phyloP scores from a whole-genome alignment of 1,139 yeast genomes.

The Pneumocystis jirovecii region DNA sequence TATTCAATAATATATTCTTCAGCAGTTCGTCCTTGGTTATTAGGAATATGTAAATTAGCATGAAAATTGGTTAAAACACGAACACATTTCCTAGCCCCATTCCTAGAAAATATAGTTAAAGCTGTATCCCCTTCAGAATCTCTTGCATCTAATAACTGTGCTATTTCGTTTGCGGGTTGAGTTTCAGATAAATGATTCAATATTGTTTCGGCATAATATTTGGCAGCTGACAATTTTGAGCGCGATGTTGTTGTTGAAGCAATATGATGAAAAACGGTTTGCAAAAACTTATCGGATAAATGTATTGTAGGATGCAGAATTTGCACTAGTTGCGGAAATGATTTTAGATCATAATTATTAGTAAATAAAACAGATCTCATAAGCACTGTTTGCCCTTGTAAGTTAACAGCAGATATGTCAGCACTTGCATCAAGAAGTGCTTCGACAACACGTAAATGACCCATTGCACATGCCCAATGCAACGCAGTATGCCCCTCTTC shows the following conservation, averaged over 20 bases:
- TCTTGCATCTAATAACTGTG: constrained; percentile 28
- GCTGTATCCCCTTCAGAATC: constrained; percentile 78
- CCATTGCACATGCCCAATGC: constrained; percentile 94
- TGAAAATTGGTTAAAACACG: constrained; percentile 36
- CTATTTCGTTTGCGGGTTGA: constrained; percentile 17
- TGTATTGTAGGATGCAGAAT: constrained; percentile 62
- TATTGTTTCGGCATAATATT: constrained; percentile 61
- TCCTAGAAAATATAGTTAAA: constrained; percentile 76
- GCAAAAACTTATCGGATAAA: constrained; percentile 56
- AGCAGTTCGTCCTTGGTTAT: constrained; percentile 57
- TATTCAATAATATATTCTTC: constrained; percentile 50
- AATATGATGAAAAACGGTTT: constrained; percentile 87
- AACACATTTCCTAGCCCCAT: constrained; percentile 68
- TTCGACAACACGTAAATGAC: constrained; percentile 55
- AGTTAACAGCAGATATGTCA: constrained; percentile 54
- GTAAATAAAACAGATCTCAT: constrained; percentile 81
- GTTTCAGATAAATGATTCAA: constrained; percentile 59
- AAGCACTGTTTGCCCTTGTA: constrained; percentile 78
- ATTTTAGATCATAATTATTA: constrained; percentile 61
- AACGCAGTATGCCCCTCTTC: constrained; percentile 84
- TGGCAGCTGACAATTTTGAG: constrained; percentile 52
- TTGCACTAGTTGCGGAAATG: constrained; percentile 61
- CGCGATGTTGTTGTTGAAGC: constrained; percentile 62
- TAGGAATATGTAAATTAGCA: constrained; percentile 55
- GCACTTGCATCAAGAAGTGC: constrained; percentile 61